Percentiles rank a stretch among this genome's conserved stretches.
phyloP scores from a whole-genome alignment of 768 basidiomycete species.

The Boletellus ananiceps region DNA sequence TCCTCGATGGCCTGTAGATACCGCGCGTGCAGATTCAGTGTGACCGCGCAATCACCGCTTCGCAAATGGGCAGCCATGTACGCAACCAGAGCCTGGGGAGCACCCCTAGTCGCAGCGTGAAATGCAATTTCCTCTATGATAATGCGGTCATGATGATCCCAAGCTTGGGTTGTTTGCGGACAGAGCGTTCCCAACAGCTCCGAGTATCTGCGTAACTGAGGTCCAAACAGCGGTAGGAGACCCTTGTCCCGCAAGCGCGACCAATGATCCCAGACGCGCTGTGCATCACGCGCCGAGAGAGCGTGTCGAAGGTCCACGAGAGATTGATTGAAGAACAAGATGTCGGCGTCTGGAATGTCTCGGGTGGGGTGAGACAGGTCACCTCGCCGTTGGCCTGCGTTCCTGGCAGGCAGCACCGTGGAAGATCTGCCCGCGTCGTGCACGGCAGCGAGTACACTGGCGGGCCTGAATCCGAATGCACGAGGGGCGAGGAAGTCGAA shows the following conservation, averaged over 20 bases:
- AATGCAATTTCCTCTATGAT: conserved; percentile 47
- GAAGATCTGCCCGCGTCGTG: conserved; percentile 5
- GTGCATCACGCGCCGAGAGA: conserved; percentile 33
- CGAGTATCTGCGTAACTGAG: conserved; percentile 40
- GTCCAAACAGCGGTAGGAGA: conserved; percentile 44
- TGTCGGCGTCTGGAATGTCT: conserved; percentile 27
- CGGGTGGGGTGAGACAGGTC: conserved; percentile 4
- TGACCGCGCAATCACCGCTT: conserved; percentile 36
- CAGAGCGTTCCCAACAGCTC: conserved; percentile 30
- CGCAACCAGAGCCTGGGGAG: conserved; percentile 44
- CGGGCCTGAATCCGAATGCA: conserved; percentile 21
- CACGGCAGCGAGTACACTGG: conserved; percentile 11
- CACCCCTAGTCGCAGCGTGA: conserved; percentile 40
- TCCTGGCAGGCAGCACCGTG: background rate
- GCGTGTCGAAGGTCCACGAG: conserved; percentile 39
- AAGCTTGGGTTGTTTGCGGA: conserved; percentile 16
- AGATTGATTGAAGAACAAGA: conserved; percentile 33
- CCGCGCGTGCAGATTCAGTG: conserved; percentile 42
- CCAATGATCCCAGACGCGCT: conserved; percentile 37
- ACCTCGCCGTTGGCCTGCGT: conserved; percentile 11
- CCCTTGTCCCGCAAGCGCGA: conserved; percentile 37
- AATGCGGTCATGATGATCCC: conserved; percentile 28
- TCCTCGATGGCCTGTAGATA: conserved; percentile 29
- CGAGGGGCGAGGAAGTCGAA: conserved; percentile 44
- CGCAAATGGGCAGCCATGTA: conserved; percentile 46